Conservation (phyloP, 495 filamentous ascomycete genomes). For the Melanomma pulvis-pyrius region DNA sequence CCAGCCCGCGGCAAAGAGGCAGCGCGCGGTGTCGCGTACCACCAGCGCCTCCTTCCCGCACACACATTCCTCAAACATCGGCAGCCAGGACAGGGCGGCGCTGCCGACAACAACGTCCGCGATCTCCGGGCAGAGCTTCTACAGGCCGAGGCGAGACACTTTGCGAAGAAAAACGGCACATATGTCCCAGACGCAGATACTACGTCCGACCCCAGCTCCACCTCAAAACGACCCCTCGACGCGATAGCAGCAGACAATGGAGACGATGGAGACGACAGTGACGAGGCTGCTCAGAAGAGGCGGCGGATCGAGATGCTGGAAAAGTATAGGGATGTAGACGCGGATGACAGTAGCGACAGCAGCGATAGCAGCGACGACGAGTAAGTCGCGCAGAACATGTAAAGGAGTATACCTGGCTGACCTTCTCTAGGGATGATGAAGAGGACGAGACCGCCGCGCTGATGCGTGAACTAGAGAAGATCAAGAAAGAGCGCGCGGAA, state of each 20-base stretch:
- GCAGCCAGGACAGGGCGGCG: constrained; percentile 86
- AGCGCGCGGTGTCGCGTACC: constrained; percentile 89
- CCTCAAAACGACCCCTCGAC: constrained; percentile 70
- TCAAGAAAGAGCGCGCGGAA: constrained; percentile 85
- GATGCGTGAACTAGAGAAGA: constrained; percentile 90
- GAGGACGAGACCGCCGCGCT: constrained; percentile 91
- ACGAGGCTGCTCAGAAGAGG: constrained; percentile 79
- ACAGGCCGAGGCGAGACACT: constrained; percentile 83
- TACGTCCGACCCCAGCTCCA: constrained; percentile 15
- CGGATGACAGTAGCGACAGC: constrained; percentile 64
- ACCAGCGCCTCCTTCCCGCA: constrained; percentile 92
- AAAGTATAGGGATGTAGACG: constrained; percentile 87
- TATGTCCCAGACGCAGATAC: constrained; percentile 22
- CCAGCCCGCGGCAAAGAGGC: constrained; percentile 96
- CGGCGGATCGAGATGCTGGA: constrained; percentile 72
- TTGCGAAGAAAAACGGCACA: constrained; percentile 74
- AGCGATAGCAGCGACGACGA: constrained; percentile 74
- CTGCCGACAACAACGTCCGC: constrained; percentile 68
- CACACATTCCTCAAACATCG: constrained; percentile 84
- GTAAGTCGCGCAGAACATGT: constrained; percentile 38
- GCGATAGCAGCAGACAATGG: constrained; percentile 31
- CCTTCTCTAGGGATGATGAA: constrained; percentile 58
- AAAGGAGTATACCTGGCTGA: constrained; percentile 7
- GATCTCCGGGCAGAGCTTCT: constrained; percentile 92
- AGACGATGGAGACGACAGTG: constrained; percentile 51